A percentile compares a stretch with the other conserved stretches of the same genome.
phyloP scores from a whole-genome alignment of 768 basidiomycete species.

The Mycena vitilis region DNA sequence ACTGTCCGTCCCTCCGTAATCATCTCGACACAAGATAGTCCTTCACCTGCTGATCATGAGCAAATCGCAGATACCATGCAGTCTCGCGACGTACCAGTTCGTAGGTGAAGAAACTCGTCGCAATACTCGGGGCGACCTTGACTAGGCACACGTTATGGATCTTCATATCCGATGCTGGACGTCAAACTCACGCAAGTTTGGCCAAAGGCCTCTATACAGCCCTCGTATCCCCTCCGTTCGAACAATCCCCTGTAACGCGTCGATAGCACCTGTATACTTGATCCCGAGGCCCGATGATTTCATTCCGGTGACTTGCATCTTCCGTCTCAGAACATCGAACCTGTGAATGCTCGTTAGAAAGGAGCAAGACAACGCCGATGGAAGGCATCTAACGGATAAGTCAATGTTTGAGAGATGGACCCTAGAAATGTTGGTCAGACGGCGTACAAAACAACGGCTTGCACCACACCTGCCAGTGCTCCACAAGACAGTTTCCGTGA shows the following conservation, averaged over 20 bases:
- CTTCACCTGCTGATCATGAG: neutral
- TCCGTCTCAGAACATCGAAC: conserved; percentile 90
- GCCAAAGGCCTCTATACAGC: conserved; percentile 89
- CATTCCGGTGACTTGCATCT: conserved; percentile 96
- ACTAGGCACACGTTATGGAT: conserved; percentile 55
- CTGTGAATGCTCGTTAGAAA: too few species aligned
- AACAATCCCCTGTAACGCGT: conserved; percentile 78
- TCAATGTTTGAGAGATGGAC: conserved; percentile 93
- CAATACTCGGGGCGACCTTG: conserved; percentile 92
- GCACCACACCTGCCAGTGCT: conserved; percentile 78
- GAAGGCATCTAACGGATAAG: conserved; percentile 72
- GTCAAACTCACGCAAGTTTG: conserved; percentile 73
- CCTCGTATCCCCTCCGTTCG: conserved; percentile 80
- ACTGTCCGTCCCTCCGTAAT: conserved; percentile 3
- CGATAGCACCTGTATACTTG: conserved; percentile 84
- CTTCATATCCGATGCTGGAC: conserved; percentile 6
- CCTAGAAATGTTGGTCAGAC: conserved; percentile 53
- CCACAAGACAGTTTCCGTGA: conserved; percentile 85
- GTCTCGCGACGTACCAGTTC: conserved; percentile 59
- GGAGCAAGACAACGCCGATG: too few species aligned
- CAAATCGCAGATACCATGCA: neutral
- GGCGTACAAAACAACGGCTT: conserved; percentile 3
- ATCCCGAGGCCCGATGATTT: conserved; percentile 64
- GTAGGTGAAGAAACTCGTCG: conserved; percentile 88
- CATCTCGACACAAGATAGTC: conserved; percentile 45